These are phyloP conservation scores for Gossypium lobatum DNA, from an alignment of 441 rosid species.

Conservation along the genomic window DNA sequence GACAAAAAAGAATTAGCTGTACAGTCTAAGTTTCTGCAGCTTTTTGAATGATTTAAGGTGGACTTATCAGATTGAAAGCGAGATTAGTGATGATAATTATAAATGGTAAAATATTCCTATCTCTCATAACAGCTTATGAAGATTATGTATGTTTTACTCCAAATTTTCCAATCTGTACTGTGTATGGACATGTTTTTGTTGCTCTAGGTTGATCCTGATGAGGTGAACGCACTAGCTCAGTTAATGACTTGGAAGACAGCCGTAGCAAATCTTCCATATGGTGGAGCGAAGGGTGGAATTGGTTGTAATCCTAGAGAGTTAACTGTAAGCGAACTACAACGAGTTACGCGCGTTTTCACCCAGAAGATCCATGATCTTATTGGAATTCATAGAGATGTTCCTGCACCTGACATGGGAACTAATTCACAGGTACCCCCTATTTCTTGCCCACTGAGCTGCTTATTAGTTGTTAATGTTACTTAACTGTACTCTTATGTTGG, in stretches of 20 bases:
- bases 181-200: not conserved
- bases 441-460: not conserved
- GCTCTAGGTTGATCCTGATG: slow-evolving; percentile 46
- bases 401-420: slow-evolving; percentile 59
- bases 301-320: slow-evolving; percentile 43
- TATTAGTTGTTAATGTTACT: not conserved
- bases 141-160: not conserved
- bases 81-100: not conserved
- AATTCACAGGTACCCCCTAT: slow-evolving; percentile 36
- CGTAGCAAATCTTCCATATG: slow-evolving; percentile 45
- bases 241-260: slow-evolving; percentile 58
- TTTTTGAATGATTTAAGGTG: not conserved
- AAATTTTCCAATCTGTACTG: not conserved
- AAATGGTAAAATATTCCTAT: not conserved
- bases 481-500: not conserved
- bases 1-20: not conserved
- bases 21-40: not conserved
- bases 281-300: slow-evolving; percentile 56
- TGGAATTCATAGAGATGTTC: slow-evolving; percentile 49
- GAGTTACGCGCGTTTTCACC: slow-evolving; percentile 48
- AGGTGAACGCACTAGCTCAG: slow-evolving; percentile 49
- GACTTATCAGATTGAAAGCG: not conserved
- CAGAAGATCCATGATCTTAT: slow-evolving; percentile 54
- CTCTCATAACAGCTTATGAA: not conserved
- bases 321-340: slow-evolving; percentile 31